Conservation (phyloP, 2,329 filamentous ascomycete genomes). For the Huntiella abstrusa region DNA sequence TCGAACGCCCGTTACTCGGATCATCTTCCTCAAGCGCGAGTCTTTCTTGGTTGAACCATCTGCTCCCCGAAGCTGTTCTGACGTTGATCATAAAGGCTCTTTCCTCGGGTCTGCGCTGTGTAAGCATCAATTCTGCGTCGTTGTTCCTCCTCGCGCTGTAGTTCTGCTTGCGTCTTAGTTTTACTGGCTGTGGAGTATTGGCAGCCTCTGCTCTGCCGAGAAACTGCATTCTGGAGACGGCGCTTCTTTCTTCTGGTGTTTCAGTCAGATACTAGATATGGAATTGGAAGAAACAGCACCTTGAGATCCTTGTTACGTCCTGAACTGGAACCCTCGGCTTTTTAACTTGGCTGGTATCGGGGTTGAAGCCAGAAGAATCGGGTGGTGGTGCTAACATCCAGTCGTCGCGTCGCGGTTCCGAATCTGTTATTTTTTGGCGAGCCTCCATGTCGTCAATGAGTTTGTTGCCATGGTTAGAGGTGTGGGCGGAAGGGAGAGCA, state of each 20-base stretch:
- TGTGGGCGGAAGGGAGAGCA: constrained; percentile 34
- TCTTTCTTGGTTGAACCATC: constrained; percentile 1
- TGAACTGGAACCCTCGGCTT: constrained; percentile 65
- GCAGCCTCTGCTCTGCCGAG: constrained; percentile 44
- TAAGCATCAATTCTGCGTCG: constrained; percentile 28
- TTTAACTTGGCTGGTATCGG: constrained; percentile 70
- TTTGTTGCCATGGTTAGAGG: constrained; percentile 19
- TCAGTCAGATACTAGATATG: constrained; percentile 67
- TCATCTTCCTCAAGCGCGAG: constrained; percentile 61
- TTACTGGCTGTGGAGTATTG: constrained; percentile 14
- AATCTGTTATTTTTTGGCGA: constrained; percentile 11
- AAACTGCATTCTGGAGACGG: constrained; percentile 61
- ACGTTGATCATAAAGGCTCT: constrained; percentile 42
- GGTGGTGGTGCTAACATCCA: constrained; percentile 62
- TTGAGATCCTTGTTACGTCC: constrained; percentile 23
- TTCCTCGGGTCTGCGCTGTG: constrained; percentile 34
- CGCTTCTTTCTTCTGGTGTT: constrained; percentile 69
- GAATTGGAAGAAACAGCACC: constrained; percentile 14
- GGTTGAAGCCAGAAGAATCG: constrained; percentile 32
- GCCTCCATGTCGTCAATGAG: background rate
- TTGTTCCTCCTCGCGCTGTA: constrained; percentile 39
- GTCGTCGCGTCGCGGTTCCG: constrained; percentile 47
- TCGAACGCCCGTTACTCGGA: constrained; percentile 76
- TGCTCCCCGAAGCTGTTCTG: constrained; percentile 16
- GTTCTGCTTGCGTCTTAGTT: constrained; percentile 18